Evolutionary conservation across 768 basidiomycete genomes (phyloP), one percentile per base, ranked within the genome.

Genomic region (Artomyces pyxidatus): DNA sequence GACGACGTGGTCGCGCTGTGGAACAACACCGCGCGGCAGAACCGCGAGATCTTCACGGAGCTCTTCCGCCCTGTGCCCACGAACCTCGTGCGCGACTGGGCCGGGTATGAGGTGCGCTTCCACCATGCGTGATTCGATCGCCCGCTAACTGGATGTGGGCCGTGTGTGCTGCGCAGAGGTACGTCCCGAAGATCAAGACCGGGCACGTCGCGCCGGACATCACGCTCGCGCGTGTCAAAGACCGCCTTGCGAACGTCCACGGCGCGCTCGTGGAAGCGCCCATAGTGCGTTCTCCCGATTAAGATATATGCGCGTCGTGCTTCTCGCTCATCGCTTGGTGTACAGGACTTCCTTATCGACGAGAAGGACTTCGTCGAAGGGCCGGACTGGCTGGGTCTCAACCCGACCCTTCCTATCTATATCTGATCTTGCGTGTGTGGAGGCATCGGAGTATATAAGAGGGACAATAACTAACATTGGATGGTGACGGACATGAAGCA

Each of bases 61-160:
- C 58, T 93, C 26, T 96, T 95, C 73, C 75, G 81, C 35, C 83
- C 87, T n/a, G 79, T 90, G 14, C 91, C 92, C 3, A 85, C 81
- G 11, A 91, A 96, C 66, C 65, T 85, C 23, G 85, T 94, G 43
- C 74, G 82, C 53, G 74, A 74, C 48, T 93, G 88, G 90, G 68
- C 75, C 8, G 77, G 80, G 4, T 95, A 93, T 61, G 81, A 85
- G 45, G 87, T 86, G 57, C 25, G 78, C 65, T 48, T 48, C 37
- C 7, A 19, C 75, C 63, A 46, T 48, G 11, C 23, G 6, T 12
- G 17, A 17, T 22, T 26, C 42, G 12, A 2, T 23, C 16, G 4
- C 6, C 28, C 1, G 6, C 16, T 19, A 23, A 22, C n/a, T 45
- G 22, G 28, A 37, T 41, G 44, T 17, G 35, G 16, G 49, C 29